Base-by-base conservation (phyloP, 1,284 basidiomycete genomes). In the Peniophora sp. region DNA sequence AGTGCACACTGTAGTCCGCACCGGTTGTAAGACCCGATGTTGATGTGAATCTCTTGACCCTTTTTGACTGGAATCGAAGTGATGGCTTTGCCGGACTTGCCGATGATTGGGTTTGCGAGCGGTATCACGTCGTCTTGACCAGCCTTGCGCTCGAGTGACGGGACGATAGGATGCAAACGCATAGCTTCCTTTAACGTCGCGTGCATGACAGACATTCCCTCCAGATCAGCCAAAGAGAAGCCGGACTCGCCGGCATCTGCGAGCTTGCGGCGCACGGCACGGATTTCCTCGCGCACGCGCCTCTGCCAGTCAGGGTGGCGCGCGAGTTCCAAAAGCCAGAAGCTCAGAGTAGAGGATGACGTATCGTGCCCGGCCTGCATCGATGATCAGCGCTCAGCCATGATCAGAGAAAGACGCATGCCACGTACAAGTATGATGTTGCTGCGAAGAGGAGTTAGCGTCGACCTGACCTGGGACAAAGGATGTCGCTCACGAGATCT, bases 111-210 rank as follows among this genome's bases (percentile, higher is more conserved):
- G 36, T 57, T 58, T n/a, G 60, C 63, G 18, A 76, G 66, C 2
- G 74, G 75, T 50, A 77, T 64, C 47, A 73, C 56, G 55, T 76
- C 72, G 58, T 76, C 74, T n/a, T 60, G 54, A 0, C 59, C 55
- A 12, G 60, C 52, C 3, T 3, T 34, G n/a, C 49, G 24, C 2
- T n/a, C 24, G 10, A 47, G 20, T 3, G 24, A 23, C 47, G 41
- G 48, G 24, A 47, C 9, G 24, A 37, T 47, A 8, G 46, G n/a
- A 44, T 43, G 41, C 11, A 43, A 9, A 9, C 41, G 11, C 41
- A 43, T 43, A 9, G 12, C 9, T 20, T 43, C 41, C 41, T n/a
- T n/a, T n/a, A n/a, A n/a, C n/a, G n/a, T n/a, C n/a, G n/a, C n/a
- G 22, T 57, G 58, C 14, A 57, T 53, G 44, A 52, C 62, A 18